Conservation (phyloP, 768 basidiomycete species). For the Nidularia pulvinata region DNA sequence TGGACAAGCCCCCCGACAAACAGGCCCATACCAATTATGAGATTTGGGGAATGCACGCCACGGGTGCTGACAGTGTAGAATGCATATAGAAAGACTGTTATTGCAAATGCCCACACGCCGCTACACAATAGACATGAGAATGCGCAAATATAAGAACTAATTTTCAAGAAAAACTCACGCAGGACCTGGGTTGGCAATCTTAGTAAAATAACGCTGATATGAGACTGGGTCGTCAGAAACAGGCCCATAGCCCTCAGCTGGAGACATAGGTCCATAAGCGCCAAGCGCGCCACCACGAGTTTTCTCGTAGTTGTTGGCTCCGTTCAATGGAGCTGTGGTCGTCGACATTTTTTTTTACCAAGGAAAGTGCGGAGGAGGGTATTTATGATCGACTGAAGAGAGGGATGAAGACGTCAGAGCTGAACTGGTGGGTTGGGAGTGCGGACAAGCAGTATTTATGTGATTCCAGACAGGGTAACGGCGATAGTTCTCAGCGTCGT, state of each 20-base stretch:
- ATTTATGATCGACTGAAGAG: too few species aligned
- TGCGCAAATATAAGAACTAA: too few species aligned
- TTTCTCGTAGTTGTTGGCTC: conserved; percentile 2
- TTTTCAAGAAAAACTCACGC: conserved; percentile 4
- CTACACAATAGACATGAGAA: conserved; percentile 19
- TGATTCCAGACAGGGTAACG: too few species aligned
- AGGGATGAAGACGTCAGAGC: too few species aligned
- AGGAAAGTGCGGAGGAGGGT: too few species aligned
- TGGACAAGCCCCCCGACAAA: conserved; percentile 66
- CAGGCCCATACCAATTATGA: conserved; percentile 62
- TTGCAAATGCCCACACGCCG: conserved; percentile 58
- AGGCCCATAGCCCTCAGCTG: conserved; percentile 7
- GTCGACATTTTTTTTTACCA: too few species aligned
- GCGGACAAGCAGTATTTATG: too few species aligned
- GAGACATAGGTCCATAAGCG: conserved; percentile 6
- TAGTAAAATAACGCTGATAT: conserved; percentile 9
- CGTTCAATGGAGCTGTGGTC: too few species aligned
- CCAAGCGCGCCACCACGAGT: conserved; percentile 4
- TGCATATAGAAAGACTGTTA: conserved; percentile 60
- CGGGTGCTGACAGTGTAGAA: conserved; percentile 46
- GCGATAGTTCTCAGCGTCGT: too few species aligned
- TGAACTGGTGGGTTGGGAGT: too few species aligned
- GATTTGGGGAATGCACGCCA: conserved; percentile 35
- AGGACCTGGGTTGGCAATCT: conserved; percentile 9
- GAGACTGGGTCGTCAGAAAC: conserved; percentile 8